Base-by-base conservation (phyloP, 371 early-diverging fungal species). In the Mortierella sp. region DNA sequence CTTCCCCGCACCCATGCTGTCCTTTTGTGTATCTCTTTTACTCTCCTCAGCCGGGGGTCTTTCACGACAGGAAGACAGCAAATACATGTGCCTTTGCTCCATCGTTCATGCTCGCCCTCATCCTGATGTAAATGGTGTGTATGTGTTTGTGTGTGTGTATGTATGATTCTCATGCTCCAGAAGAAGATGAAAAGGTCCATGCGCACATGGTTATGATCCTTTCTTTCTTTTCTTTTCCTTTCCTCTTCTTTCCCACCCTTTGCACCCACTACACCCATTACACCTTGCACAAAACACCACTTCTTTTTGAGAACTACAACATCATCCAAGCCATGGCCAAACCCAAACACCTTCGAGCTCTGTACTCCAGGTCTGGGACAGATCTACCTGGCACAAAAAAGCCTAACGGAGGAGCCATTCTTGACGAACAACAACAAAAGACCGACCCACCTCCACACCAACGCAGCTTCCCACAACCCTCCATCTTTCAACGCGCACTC, bases 401-500 rank as follows among this genome's bases (percentile, higher is more conserved):
- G 63, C 8, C 34, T 48, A 44, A 10, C 60, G 31, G 28, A 16
- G 63, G 10, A 10, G 16, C 47, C 63, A 2, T 9, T 50, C 50
- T 16, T 16, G 14, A 50, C 50, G 50, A 58, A 26, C 31, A 6
- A 19, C 31, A 63, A 19, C 28, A 14, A 1, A 16, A 38, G 7
- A 6, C 21, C n/a, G 3, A 42, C 57, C 74, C 74, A 31, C 50
- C 58, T 8, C 47, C 75, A 45, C 63, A 75, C 58, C 75, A 58
- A 47, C 45, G 45, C n/a, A 48, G 26, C 24, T 47, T 73, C n/a
- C 78, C 82, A 42, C 57, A 38, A 14, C 83, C 76, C 14, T 79
- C 83, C 7, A 34, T 84, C 55, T 57, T 77, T 1, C 80, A 80
- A 52, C 75, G 78, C 26, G 72, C 75, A 24, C 63, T 71, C 24